Percentiles rank a stretch among this genome's conserved stretches.
Evolutionary conservation across 176 grass and related monocot genomes (phyloP).

Genomic region (Melocanna baccifera): DNA sequence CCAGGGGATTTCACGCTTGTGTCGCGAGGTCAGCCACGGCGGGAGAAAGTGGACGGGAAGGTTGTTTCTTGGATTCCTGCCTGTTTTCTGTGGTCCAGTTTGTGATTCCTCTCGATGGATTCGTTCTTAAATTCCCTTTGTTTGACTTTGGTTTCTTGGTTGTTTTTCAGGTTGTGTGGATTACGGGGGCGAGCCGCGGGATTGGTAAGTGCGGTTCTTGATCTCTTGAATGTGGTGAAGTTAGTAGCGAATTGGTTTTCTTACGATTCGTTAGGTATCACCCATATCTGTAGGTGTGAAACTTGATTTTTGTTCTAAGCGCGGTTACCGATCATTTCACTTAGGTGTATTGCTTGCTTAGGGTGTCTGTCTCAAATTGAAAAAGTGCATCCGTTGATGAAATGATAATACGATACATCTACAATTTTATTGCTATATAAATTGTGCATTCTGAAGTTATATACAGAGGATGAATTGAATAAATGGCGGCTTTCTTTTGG

Average conservation of each 20-base stretch:
- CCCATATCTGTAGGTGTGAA: background rate
- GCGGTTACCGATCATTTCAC: background rate
- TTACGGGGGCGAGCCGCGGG: slow-evolving; percentile 90
- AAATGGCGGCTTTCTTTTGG: background rate
- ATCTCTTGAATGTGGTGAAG: slow-evolving; percentile 13
- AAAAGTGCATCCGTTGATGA: background rate
- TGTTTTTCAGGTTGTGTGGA: slow-evolving; percentile 80
- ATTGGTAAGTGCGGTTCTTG: slow-evolving; percentile 56
- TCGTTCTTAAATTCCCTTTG: background rate
- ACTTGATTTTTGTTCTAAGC: background rate
- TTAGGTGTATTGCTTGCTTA: background rate
- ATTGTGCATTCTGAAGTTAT: background rate
- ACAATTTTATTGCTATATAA: background rate
- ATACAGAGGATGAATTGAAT: background rate
- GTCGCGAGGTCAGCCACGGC: slow-evolving; percentile 57
- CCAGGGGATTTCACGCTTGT: slow-evolving; percentile 90
- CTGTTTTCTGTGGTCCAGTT: background rate
- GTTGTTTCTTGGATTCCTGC: slow-evolving; percentile 21
- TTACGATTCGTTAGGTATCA: background rate
- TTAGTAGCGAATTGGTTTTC: background rate
- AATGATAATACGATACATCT: background rate
- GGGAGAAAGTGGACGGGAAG: slow-evolving; percentile 78
- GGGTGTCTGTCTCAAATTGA: background rate
- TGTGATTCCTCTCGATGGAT: background rate
- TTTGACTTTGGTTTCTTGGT: background rate